phyloP scores from a whole-genome alignment of 805 yeast genomes.

The Suhomyces kilbournensis region DNA sequence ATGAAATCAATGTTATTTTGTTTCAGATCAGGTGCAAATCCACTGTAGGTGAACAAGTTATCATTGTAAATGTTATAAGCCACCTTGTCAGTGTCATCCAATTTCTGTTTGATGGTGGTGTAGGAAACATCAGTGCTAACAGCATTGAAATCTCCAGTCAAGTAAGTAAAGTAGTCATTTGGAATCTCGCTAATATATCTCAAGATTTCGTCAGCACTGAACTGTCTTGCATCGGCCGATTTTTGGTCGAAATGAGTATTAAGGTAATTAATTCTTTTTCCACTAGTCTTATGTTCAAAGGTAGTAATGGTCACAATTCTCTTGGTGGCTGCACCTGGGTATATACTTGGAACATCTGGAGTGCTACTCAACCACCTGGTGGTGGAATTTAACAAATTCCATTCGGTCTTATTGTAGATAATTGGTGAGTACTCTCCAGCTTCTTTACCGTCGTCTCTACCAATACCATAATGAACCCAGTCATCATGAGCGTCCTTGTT shows the following conservation, averaged over 20 bases:
- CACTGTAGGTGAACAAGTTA: constrained; percentile 38
- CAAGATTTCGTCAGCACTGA: constrained; percentile 42
- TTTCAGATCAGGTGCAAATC: constrained; percentile 25
- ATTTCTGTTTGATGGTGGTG: constrained; percentile 38
- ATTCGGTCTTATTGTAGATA: constrained; percentile 34
- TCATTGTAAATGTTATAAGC: constrained; percentile 16
- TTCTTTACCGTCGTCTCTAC: constrained; percentile 50
- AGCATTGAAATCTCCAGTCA: constrained; percentile 61
- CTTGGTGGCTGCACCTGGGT: constrained; percentile 46
- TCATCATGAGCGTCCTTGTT: constrained; percentile 6
- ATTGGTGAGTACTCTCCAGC: constrained; percentile 54
- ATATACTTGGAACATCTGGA: constrained; percentile 50
- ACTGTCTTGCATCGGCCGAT: constrained; percentile 44
- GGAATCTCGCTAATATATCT: constrained; percentile 17
- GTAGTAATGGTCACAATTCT: constrained; percentile 40
- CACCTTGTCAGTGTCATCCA: constrained; percentile 23
- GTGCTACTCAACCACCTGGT: constrained; percentile 55
- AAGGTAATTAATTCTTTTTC: constrained; percentile 26
- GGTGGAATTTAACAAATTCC: constrained; percentile 38
- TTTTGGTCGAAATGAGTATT: constrained; percentile 53
- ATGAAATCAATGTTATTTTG: constrained; percentile 39
- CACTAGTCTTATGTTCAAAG: constrained; percentile 15
- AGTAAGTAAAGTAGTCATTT: constrained; percentile 32
- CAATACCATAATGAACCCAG: constrained; percentile 47
- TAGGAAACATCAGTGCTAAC: constrained; percentile 9